These are phyloP conservation scores for Musa acuminata DNA, from an alignment of 176 grass and related monocot genomes.

Conservation along the genomic window DNA sequence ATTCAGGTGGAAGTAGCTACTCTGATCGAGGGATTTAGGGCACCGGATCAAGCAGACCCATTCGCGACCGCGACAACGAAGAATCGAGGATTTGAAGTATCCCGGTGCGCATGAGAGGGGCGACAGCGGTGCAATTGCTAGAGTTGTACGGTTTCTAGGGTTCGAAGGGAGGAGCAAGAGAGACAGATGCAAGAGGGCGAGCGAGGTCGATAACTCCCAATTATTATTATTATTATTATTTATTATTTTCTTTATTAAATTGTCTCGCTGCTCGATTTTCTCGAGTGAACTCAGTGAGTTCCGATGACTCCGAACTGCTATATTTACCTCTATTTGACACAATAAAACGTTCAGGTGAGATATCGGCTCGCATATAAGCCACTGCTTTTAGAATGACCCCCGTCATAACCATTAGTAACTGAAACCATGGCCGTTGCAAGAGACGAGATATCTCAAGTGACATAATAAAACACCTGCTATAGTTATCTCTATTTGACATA, in stretches of 20 bases:
- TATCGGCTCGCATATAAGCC: too few species aligned
- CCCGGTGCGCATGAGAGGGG: background rate
- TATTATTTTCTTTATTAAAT: too few species aligned
- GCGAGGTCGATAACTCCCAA: conserved; percentile 19
- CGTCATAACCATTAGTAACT: conserved; percentile 1
- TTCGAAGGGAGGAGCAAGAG: conserved; percentile 39
- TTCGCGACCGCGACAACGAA: background rate
- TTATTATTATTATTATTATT: too few species aligned
- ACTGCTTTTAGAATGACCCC: background rate
- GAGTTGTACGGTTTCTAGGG: conserved; percentile 33
- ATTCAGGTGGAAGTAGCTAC: background rate
- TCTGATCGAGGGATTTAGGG: background rate
- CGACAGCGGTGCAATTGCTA: background rate
- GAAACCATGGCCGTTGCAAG: too few species aligned
- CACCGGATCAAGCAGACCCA: conserved; percentile 9
- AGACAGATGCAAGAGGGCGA: background rate
- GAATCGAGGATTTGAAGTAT: background rate
- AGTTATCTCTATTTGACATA: too few species aligned
- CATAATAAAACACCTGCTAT: too few species aligned
- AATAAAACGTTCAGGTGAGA: too few species aligned
- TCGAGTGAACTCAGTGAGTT: too few species aligned
- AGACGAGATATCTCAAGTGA: too few species aligned
- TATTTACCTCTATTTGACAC: too few species aligned
- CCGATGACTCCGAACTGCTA: too few species aligned
- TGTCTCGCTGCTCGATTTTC: too few species aligned